Conservation (phyloP, 345 rosid genomes). For the Toxicodendron radicans region DNA sequence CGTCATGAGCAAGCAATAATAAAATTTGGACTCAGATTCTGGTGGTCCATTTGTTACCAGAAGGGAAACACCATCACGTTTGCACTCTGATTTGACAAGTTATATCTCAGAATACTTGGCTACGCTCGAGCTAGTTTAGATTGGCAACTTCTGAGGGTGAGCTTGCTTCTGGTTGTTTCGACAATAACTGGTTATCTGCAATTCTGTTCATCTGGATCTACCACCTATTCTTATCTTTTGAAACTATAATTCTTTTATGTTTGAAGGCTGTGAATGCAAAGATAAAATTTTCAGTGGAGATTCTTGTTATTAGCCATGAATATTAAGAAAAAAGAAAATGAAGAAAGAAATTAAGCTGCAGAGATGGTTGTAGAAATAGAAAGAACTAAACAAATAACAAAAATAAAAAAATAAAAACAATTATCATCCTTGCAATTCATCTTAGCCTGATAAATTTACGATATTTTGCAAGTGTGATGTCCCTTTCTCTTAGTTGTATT, state of each 20-base stretch:
- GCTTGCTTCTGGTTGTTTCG: constrained; percentile 5
- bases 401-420: no score
- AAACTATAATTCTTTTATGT: no score
- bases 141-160: constrained; percentile 10
- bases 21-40: not conserved
- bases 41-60: constrained; percentile 19
- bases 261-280: no score
- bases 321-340: no score
- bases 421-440: not conserved
- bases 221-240: not conserved
- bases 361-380: no score
- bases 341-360: no score
- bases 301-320: no score
- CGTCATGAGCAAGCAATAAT: constrained; percentile 12
- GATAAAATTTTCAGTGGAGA: not conserved
- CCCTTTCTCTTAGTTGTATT: not conserved
- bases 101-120: not conserved
- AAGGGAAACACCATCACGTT: constrained; percentile 21
- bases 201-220: not conserved
- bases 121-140: not conserved
- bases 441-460: no score
- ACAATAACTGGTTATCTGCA: not conserved
- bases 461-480: not conserved
- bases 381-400: no score
- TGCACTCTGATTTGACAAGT: not conserved